Base-by-base conservation (phyloP, 805 yeast genomes). In the Lachancea cidri region DNA sequence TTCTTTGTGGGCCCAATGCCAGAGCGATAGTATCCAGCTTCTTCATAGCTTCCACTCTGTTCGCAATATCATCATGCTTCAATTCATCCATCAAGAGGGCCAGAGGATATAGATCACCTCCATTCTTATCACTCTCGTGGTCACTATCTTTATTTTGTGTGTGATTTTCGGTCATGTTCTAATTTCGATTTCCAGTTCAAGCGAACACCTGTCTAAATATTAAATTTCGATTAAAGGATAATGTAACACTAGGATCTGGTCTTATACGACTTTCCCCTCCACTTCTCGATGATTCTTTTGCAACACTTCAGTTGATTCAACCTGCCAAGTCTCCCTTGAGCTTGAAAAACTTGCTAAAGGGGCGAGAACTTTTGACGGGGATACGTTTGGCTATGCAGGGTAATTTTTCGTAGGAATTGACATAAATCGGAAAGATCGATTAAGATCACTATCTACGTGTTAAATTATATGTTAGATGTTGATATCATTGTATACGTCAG, bases 11-110 rank as follows among this genome's bases (percentile, higher is more conserved):
- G 6, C 98, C 98, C 43, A 93, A 69, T 2, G 98, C 98, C 39
- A 87, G 71, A 25, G 98, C 95, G 57, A 93, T 91, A 25, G 97
- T 91, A 52, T 89, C 94, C 50, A 94, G 72, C 52, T 93, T 80
- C 55, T 84, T 85, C 95, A 93, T 89, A 33, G 98, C 98, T 50
- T 82, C 86, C 17, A 93, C 91, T 46, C 99, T 75, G 56, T 89
- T 83, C 18, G 95, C 77, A 30, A 91, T 91, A 60, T 93, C 98
- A 60, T 93, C 98, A 63, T 91, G 97, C 67, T 86, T 86, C 64
- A 93, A 76, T 66, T 94, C 99, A 63, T 94, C 98, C 86, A 93
- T 88, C 45, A 93, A 76, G 53, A 93, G 74, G 13, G 98, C 98
- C 65, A 93, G 77, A 34, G 99, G 98, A 58, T 86, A 91, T 43